These are phyloP conservation scores for Mercurialis annua DNA, from an alignment of 345 rosid species.

Conservation along the genomic window DNA sequence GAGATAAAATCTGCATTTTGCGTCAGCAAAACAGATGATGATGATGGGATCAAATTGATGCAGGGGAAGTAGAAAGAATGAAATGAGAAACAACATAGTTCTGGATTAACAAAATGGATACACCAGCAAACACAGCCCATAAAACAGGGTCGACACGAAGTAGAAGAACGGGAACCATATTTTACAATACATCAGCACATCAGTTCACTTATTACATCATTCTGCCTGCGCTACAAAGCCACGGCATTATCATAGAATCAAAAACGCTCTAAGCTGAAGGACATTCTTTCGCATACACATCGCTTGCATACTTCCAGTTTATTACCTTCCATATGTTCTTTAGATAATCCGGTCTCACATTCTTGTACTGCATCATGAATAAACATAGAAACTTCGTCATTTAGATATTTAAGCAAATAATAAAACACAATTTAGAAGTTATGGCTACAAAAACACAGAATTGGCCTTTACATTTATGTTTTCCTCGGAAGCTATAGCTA, in stretches of 20 bases:
- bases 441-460: background rate
- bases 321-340: conserved; percentile 95
- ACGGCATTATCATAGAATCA: background rate
- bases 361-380: conserved; percentile 74
- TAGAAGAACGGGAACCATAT: background rate
- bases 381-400: conserved; percentile 1
- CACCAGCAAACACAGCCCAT: conserved; percentile 2
- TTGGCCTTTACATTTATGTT: background rate
- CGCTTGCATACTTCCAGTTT: conserved; percentile 83
- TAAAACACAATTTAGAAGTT: background rate
- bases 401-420: background rate
- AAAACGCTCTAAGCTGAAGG: conserved; percentile 27
- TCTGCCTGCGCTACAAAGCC: background rate
- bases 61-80: background rate
- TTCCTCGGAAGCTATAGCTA: background rate
- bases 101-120: conserved; percentile 1
- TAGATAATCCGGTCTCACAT: conserved; percentile 77
- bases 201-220: conserved; percentile 9
- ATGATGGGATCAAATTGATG: background rate
- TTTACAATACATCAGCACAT: background rate
- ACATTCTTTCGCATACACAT: conserved; percentile 56
- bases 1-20: no score
- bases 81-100: background rate
- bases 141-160: background rate
- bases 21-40: background rate